Conservation (phyloP, 139 green algal species). For the Chlamydomonas eustigma region DNA sequence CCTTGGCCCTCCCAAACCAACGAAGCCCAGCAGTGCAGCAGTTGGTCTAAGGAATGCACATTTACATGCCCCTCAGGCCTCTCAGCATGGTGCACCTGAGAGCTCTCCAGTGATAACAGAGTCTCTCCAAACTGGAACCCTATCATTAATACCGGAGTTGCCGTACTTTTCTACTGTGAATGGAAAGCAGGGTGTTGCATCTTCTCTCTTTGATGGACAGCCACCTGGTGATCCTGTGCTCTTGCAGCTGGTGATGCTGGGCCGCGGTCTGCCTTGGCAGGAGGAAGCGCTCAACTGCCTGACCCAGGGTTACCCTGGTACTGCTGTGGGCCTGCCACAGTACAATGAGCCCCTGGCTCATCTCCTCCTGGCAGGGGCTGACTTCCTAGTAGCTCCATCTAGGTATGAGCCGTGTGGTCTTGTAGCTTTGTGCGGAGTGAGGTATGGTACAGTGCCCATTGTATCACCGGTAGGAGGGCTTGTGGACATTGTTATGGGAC, state of each 20-base stretch:
- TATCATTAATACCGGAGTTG: too few relatives aligned
- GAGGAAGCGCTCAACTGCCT: conserved; percentile 55
- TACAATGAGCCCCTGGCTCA: conserved; percentile 73
- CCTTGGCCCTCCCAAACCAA: conserved; percentile 34
- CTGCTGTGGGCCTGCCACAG: conserved; percentile 45
- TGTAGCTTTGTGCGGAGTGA: conserved; percentile 62
- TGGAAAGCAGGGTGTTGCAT: background rate
- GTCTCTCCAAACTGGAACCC: too few relatives aligned
- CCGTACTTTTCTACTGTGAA: background rate
- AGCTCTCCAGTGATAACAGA: too few relatives aligned
- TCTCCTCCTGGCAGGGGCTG: conserved; percentile 64
- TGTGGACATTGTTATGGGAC: conserved; percentile 43
- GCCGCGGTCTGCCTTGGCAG: conserved; percentile 56
- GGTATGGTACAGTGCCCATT: conserved; percentile 76
- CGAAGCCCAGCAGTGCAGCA: background rate
- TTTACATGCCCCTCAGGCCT: background rate
- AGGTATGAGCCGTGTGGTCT: conserved; percentile 81
- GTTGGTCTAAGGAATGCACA: background rate
- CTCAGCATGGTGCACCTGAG: background rate
- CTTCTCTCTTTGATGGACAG: background rate
- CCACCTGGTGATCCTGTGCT: background rate
- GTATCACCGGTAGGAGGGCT: conserved; percentile 67
- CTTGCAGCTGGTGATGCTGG: conserved; percentile 44
- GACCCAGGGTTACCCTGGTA: conserved; percentile 42
- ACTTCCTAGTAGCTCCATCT: conserved; percentile 77